A percentile compares a stretch with the other conserved stretches of the same genome.
These are phyloP conservation scores for Salix viminalis DNA, from an alignment of 345 rosid genomes.

Conservation along the genomic window DNA sequence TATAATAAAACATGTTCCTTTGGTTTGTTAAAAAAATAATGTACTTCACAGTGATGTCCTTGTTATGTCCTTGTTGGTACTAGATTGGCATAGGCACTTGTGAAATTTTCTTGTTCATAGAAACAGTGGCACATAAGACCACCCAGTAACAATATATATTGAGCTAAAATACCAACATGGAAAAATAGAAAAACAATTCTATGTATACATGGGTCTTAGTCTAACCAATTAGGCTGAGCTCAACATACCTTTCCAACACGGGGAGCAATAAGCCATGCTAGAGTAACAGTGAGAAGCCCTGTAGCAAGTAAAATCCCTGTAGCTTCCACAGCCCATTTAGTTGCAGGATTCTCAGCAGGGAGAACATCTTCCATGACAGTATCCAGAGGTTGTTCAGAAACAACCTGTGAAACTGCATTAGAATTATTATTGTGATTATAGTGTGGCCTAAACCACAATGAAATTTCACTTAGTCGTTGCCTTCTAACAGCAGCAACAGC, in stretches of 20 bases:
- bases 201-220: neutral
- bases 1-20: neutral
- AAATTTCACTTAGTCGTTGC: conserved; percentile 80
- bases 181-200: neutral
- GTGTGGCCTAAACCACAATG: conserved; percentile 75
- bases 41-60: neutral
- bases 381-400: conserved; percentile 55
- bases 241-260: conserved; percentile 86
- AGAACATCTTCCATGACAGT: conserved; percentile 44
- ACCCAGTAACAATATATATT: neutral
- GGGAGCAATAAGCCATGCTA: conserved; percentile 97
- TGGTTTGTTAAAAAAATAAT: neutral
- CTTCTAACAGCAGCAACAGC: conserved; percentile 74
- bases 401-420: conserved; percentile 51
- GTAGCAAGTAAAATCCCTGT: conserved; percentile 93
- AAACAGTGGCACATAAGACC: neutral
- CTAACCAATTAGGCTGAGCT: neutral
- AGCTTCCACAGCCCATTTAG: conserved; percentile 95
- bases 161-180: neutral
- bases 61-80: neutral
- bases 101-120: neutral
- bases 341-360: conserved; percentile 63
- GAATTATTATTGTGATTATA: conserved; percentile 30
- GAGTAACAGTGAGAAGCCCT: conserved; percentile 79
- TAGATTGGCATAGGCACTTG: neutral